Conservation (phyloP, 805 yeast species). For the Monosporozyma yasuniensis region DNA sequence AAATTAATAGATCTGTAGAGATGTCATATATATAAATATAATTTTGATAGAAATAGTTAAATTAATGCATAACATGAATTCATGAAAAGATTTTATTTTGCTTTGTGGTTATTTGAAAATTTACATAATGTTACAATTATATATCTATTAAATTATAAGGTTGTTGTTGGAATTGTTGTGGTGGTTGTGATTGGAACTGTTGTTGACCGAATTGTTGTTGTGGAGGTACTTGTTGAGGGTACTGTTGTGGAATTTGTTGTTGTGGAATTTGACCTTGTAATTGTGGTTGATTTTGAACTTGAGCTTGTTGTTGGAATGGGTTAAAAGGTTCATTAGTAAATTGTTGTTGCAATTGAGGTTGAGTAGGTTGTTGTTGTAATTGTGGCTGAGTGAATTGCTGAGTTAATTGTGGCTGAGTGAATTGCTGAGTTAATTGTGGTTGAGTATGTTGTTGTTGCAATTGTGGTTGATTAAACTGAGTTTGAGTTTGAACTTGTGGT, state of each 20-base stretch:
- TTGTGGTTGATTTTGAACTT: no score
- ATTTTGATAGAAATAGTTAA: background rate
- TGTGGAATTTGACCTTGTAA: background rate
- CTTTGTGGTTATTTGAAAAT: background rate
- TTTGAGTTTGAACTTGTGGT: background rate
- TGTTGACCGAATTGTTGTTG: slow-evolving; percentile 3
- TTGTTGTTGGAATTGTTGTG: slow-evolving; percentile 12
- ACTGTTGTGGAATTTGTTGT: slow-evolving; percentile 7
- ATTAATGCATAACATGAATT: background rate
- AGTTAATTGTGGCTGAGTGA: background rate
- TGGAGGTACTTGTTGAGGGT: slow-evolving; percentile 8
- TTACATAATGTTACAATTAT: slow-evolving; percentile 7
- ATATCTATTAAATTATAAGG: slow-evolving; percentile 20
- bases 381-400: background rate
- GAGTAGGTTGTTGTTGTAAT: background rate
- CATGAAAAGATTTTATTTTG: background rate
- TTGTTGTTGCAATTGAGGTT: slow-evolving; percentile 1
- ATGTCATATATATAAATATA: slow-evolving; percentile 6
- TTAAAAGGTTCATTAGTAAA: background rate
- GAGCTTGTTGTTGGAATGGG: slow-evolving; percentile 1
- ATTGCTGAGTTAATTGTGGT: slow-evolving; percentile 1
- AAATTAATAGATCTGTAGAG: slow-evolving; percentile 5
- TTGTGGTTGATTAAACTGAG: background rate
- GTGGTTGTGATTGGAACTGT: slow-evolving; percentile 9
- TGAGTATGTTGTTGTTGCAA: slow-evolving; percentile 1